Evolutionary conservation across 495 filamentous ascomycete species (phyloP), one percentile per base, ranked within the genome.

Genomic region (Penicillium lagena): DNA sequence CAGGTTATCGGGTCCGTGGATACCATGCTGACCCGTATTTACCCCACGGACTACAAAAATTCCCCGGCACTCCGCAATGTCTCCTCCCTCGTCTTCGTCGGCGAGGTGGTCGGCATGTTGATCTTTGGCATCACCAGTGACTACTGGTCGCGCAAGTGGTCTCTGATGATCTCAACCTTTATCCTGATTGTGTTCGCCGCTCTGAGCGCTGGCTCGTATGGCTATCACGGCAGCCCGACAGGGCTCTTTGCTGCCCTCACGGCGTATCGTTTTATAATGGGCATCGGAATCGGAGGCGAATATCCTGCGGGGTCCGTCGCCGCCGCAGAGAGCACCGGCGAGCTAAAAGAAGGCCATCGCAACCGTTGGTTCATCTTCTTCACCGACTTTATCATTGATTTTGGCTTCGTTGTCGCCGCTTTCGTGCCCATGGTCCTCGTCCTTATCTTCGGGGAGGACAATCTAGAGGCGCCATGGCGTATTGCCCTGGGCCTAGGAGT

Each of bases 311-410:
- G 90, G 6, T 86, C 81, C 40, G 90, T 95, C 7, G 85, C 84
- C 0, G 84, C 80, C 40, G 87, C 89, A 14, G 90, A 96, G 65
- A 85, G 82, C 28, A 89, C 83, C 0, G 87, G 87, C 13, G 87
- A 95, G 58, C 67, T 95, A 46, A 86, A 86, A 59, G 58, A 60
- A 7, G 90, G 90, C n/a, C 81, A 81, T 15, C 70, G 90, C 11
- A 91, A 95, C 54, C 76, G 82, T 14, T 95, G 87, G 87, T 96
- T 95, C 63, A 89, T 94, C 56, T 72, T 94, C 50, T 95, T 94
- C 64, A 96, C 90, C 36, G 95, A 95, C 66, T 77, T 86, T 29
- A 82, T 86, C 70, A 94, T 96, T 47, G 87, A 95, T 59, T 76
- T 75, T 22, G 89, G 82, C 0, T 91, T 87, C 40, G 85, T 93